Evolutionary conservation across 345 rosid genomes (phyloP).

Genomic region (Lumnitzera littorea): DNA sequence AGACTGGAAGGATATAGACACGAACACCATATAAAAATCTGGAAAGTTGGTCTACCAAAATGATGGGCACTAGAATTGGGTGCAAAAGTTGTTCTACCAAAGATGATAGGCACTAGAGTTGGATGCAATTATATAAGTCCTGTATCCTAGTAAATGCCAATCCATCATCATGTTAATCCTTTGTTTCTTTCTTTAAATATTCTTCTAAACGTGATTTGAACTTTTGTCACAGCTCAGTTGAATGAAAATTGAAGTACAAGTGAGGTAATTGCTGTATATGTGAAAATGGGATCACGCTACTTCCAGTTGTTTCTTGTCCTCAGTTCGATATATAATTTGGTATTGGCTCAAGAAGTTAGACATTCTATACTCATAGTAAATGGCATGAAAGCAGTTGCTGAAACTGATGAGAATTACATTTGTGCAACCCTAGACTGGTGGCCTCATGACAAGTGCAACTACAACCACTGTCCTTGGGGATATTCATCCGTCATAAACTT

Average conservation of each 20-base stretch:
- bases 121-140: too few species aligned
- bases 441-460: constrained; percentile 98
- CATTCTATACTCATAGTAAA: constrained; percentile 37
- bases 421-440: constrained; percentile 99
- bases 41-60: too few species aligned
- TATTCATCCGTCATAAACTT: constrained; percentile 68
- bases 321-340: constrained; percentile 31
- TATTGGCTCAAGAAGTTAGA: constrained; percentile 35
- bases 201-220: too few species aligned
- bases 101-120: too few species aligned
- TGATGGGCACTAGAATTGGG: too few species aligned
- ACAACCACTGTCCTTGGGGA: constrained; percentile 88
- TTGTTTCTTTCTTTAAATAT: too few species aligned
- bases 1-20: too few species aligned
- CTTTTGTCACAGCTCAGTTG: constrained; percentile 21
- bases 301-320: constrained; percentile 27
- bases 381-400: constrained; percentile 40
- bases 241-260: constrained; percentile 11
- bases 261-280: constrained; percentile 4
- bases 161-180: too few species aligned
- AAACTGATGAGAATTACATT: constrained; percentile 69
- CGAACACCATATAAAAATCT: too few species aligned
- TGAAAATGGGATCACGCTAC: constrained; percentile 33
- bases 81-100: too few species aligned
- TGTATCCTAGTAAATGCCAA: too few species aligned